Conservation (phyloP, 2,329 filamentous ascomycete species). For the Penicillium glabrum region DNA sequence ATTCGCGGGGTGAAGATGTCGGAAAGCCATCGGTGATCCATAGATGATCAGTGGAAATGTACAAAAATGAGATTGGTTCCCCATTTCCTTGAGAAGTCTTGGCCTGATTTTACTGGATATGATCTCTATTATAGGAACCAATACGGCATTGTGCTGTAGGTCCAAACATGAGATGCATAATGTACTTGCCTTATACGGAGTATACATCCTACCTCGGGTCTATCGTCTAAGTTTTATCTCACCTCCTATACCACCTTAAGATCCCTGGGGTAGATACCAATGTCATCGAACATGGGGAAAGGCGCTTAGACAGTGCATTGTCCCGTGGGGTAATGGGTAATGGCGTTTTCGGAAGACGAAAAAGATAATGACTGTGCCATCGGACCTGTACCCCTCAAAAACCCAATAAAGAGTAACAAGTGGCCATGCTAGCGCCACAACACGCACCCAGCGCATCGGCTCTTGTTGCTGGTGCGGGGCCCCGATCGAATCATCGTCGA, state of each 20-base stretch:
- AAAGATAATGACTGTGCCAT: neutral
- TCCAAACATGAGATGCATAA: neutral
- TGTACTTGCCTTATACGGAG: neutral
- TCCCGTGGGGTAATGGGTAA: neutral
- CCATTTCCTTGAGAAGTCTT: neutral
- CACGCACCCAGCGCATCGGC: conserved; percentile 20
- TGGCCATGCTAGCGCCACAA: conserved; percentile 20
- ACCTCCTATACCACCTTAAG: too few relatives aligned
- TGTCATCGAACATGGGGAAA: neutral
- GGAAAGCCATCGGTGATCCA: neutral
- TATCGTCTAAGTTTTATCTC: neutral
- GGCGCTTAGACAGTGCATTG: neutral
- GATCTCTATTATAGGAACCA: neutral
- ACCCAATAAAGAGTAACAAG: conserved; percentile 1
- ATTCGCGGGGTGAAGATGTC: neutral
- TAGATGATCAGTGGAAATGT: neutral
- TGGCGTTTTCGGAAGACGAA: neutral
- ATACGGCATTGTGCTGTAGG: neutral
- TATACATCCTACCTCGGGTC: neutral
- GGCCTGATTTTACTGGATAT: neutral
- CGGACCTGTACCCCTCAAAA: conserved; percentile 1
- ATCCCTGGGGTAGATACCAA: neutral
- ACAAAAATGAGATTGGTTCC: neutral
- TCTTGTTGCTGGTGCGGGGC: conserved; percentile 25
- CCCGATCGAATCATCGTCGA: conserved; percentile 21